These are phyloP conservation scores for Trichoderma afroharzianum DNA, from an alignment of 2,329 filamentous ascomycete species.

Conservation along the genomic window DNA sequence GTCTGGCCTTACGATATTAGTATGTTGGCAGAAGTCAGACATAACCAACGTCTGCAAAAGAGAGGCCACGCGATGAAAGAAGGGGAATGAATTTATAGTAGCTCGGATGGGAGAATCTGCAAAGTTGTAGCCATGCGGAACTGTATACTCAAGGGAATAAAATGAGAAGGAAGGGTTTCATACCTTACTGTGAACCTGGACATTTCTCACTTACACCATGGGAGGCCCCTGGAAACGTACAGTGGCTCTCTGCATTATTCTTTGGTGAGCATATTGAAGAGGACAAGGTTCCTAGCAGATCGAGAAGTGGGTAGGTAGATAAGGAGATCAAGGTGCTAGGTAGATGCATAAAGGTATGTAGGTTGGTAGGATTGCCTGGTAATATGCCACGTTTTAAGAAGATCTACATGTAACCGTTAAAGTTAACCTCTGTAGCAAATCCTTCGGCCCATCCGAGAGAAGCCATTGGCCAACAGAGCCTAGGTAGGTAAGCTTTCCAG, in stretches of 20 bases:
- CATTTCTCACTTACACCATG: neutral
- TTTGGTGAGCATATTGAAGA: neutral
- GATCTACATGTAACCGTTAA: neutral
- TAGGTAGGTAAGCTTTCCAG: neutral
- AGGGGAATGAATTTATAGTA: neutral
- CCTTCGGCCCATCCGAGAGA: neutral
- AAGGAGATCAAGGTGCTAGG: neutral
- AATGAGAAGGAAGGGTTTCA: too few species aligned
- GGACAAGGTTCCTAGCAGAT: neutral
- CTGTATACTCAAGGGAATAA: neutral
- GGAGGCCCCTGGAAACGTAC: neutral
- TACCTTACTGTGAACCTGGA: neutral
- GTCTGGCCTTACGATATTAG: neutral
- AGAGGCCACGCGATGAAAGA: rapidly evolving
- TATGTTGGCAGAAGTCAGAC: neutral
- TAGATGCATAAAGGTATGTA: too few species aligned
- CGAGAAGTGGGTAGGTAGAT: neutral
- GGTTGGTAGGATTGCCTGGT: neutral
- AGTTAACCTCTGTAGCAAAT: neutral
- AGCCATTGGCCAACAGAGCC: neutral
- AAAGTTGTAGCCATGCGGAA: rapidly evolving
- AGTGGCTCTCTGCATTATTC: too few species aligned
- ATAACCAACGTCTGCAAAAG: neutral
- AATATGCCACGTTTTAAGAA: neutral
- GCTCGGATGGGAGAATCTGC: too few species aligned